These are phyloP conservation scores for Ophiostoma triangulosporum DNA, from an alignment of 2,329 filamentous ascomycete species.

Conservation along the genomic window DNA sequence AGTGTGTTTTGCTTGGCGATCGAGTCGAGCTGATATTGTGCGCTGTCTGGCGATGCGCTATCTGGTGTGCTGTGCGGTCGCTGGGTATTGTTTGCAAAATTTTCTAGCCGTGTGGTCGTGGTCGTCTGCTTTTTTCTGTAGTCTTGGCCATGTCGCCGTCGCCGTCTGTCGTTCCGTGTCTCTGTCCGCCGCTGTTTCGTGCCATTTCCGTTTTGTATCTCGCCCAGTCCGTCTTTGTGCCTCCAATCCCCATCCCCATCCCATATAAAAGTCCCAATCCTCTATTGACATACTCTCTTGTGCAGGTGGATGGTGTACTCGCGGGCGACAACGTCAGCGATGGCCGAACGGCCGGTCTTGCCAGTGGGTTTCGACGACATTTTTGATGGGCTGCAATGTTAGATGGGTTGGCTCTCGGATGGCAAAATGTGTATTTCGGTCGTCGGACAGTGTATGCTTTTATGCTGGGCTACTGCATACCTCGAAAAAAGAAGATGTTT, in stretches of 20 bases:
- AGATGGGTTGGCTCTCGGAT: neutral
- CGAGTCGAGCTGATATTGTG: no score
- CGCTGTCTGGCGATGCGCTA: no score
- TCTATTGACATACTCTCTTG: constrained; percentile 95
- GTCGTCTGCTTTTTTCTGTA: no score
- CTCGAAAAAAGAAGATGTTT: constrained; percentile 10
- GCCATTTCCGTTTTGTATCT: no score
- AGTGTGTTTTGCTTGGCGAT: no score
- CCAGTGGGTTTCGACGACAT: constrained; percentile 57
- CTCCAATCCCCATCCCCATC: neutral
- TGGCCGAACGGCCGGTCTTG: constrained; percentile 73
- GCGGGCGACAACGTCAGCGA: constrained; percentile 96
- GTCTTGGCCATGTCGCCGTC: neutral
- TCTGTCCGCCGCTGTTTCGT: neutral
- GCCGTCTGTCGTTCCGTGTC: neutral
- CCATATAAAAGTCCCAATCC: no score
- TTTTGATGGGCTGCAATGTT: constrained; percentile 19
- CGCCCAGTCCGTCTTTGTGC: neutral
- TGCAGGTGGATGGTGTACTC: constrained; percentile 99
- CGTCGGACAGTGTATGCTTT: no score
- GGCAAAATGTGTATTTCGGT: no score
- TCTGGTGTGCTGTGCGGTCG: no score
- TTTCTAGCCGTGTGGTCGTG: no score
- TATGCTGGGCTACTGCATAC: constrained; percentile 3
- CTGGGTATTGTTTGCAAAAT: neutral